Evolutionary conservation across 306 rosid genomes (phyloP).

Genomic region (Crotalaria pallida): DNA sequence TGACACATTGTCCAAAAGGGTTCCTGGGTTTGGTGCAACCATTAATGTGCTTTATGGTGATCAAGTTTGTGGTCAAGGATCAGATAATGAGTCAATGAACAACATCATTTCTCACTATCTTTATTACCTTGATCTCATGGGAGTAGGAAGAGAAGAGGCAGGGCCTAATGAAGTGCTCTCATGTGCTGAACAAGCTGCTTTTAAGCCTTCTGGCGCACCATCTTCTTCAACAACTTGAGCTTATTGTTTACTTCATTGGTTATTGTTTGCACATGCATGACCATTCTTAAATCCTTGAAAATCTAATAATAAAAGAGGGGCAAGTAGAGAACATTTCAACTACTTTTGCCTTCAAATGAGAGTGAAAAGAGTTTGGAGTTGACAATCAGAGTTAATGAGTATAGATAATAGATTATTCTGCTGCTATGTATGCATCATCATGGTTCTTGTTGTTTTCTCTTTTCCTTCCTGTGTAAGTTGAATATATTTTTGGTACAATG

Average conservation of each 20-base stretch:
- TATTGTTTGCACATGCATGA: neutral
- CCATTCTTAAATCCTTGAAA: conserved; percentile 22
- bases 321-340: neutral
- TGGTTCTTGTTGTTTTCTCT: neutral
- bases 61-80: conserved; percentile 52
- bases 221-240: conserved; percentile 40
- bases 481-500: conserved; percentile 22
- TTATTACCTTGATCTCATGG: conserved; percentile 77
- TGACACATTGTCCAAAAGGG: conserved; percentile 69
- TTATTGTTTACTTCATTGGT: neutral
- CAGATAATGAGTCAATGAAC: conserved; percentile 73
- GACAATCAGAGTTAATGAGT: neutral
- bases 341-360: neutral
- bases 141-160: conserved; percentile 71
- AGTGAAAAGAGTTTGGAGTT: conserved; percentile 10
- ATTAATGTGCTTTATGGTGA: conserved; percentile 80
- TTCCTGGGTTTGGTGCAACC: conserved; percentile 90
- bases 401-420: conserved; percentile 20
- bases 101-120: conserved; percentile 72
- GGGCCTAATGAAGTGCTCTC: conserved; percentile 68
- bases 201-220: conserved; percentile 45
- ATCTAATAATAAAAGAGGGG: conserved; percentile 21
- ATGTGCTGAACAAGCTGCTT: conserved; percentile 74
- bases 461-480: neutral
- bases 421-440: neutral